Evolutionary conservation across 345 rosid species (phyloP).

Genomic region (Anacardium occidentale): DNA sequence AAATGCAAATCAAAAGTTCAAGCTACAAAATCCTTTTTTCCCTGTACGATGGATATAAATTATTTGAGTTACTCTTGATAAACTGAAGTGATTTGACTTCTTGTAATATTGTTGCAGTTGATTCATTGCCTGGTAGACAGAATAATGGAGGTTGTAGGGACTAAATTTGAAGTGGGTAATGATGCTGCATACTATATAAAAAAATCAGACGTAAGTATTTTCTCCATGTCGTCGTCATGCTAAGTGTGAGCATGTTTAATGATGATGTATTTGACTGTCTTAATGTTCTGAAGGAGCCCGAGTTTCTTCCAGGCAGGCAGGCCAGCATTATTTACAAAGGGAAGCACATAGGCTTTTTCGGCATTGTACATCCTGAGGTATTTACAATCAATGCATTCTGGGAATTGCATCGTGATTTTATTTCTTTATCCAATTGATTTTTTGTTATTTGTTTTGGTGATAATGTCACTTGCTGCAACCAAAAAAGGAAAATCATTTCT

Average conservation of each 20-base stretch:
- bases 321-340: constrained; percentile 79
- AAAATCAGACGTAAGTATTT: constrained; percentile 58
- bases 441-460: background rate
- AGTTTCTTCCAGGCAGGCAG: constrained; percentile 79
- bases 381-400: background rate
- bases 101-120: constrained; percentile 44
- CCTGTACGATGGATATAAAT: background rate
- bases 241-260: background rate
- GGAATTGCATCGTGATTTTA: background rate
- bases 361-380: constrained; percentile 92
- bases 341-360: constrained; percentile 66
- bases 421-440: background rate
- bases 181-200: constrained; percentile 59
- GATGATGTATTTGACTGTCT: background rate
- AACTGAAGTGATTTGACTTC: background rate
- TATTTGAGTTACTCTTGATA: background rate
- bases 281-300: constrained; percentile 58
- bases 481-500: background rate
- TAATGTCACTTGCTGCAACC: background rate
- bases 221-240: constrained; percentile 5
- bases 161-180: constrained; percentile 56
- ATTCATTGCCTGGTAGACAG: constrained; percentile 89
- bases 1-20: background rate
- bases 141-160: constrained; percentile 82
- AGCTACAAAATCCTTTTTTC: background rate